phyloP scores from a whole-genome alignment of 345 rosid species.

The Eucalyptus sideroxylon region DNA sequence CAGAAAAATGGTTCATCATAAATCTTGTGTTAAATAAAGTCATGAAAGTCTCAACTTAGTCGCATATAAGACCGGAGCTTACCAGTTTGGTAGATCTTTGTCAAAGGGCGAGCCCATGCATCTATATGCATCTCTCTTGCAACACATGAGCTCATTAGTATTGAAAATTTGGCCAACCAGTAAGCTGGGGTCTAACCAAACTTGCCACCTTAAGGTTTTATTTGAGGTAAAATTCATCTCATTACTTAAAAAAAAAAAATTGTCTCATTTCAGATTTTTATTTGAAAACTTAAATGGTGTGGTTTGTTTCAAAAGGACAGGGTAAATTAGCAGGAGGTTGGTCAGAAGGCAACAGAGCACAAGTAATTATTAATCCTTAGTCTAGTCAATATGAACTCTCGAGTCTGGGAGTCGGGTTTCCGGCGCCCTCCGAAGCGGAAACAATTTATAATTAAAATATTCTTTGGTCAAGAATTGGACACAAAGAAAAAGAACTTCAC shows the following conservation, averaged over 20 bases:
- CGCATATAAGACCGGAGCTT: accelerated
- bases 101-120: no score
- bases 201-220: neutral
- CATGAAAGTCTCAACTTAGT: no score
- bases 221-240: neutral
- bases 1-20: no score
- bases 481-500: no score
- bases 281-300: neutral
- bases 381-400: neutral
- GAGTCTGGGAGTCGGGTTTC: neutral
- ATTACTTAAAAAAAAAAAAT: no score
- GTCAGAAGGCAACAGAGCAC: neutral
- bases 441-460: no score
- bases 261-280: no score
- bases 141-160: neutral
- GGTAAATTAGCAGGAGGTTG: neutral
- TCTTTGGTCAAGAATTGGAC: no score
- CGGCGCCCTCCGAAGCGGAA: neutral
- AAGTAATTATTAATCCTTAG: neutral
- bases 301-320: neutral
- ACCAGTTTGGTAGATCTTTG: neutral
- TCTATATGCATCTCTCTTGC: neutral
- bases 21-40: no score
- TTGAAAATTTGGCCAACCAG: neutral
- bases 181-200: no score